A percentile compares a stretch with the other conserved stretches of the same genome.
Evolutionary conservation across 257 asterid genomes (phyloP).

Genomic region (Jasminum sambac): DNA sequence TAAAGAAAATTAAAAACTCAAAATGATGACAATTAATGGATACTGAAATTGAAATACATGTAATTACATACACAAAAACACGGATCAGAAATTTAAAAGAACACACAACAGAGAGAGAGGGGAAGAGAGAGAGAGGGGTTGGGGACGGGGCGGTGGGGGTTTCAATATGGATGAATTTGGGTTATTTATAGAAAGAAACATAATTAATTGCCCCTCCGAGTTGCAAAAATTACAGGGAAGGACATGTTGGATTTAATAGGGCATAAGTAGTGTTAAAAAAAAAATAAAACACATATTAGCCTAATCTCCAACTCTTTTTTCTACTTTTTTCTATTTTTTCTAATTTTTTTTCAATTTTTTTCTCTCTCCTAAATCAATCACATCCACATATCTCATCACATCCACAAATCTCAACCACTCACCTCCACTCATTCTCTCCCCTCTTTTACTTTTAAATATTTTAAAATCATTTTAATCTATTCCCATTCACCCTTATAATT

Average conservation of each 20-base stretch:
- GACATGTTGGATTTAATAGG: not conserved
- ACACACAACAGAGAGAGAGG: not conserved
- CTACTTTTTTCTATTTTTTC: too few species aligned
- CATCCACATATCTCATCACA: too few species aligned
- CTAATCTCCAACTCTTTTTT: too few species aligned
- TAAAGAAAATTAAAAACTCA: not conserved
- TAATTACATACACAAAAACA: not conserved
- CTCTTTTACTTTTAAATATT: too few species aligned
- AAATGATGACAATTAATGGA: not conserved
- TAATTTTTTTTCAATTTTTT: too few species aligned
- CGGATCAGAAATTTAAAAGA: slow-evolving; percentile 14
- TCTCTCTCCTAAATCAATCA: too few species aligned
- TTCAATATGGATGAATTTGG: not conserved
- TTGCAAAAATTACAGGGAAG: slow-evolving; percentile 15
- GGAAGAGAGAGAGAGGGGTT: not conserved
- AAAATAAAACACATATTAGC: too few species aligned
- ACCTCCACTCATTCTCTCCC: too few species aligned
- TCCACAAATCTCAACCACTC: too few species aligned
- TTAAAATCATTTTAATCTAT: too few species aligned
- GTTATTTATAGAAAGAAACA: slow-evolving; percentile 23
- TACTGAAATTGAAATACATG: not conserved
- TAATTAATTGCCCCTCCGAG: slow-evolving; percentile 14
- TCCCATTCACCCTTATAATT: too few species aligned
- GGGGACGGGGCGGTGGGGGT: not conserved
- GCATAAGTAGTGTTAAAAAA: too few species aligned